phyloP scores from a whole-genome alignment of 257 asterid genomes.

The Anisodus acutangulus region DNA sequence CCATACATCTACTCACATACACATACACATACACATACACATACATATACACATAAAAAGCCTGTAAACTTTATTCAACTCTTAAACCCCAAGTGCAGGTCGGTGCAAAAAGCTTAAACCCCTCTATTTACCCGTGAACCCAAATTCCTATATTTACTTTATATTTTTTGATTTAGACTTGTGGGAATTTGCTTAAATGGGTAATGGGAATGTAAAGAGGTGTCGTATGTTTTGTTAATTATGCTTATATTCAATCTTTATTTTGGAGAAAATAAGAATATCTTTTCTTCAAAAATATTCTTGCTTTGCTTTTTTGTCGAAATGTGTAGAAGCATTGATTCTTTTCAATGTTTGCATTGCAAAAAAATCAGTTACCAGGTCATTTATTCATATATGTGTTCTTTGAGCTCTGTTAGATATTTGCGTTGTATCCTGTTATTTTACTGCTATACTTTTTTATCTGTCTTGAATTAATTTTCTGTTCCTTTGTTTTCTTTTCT shows the following conservation, averaged over 20 bases:
- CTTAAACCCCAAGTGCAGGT: constrained; percentile 49
- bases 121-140: constrained; percentile 34
- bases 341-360: constrained; percentile 23
- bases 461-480: too few species aligned
- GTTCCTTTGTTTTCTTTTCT: too few species aligned
- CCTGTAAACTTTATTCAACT: neutral
- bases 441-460: too few species aligned
- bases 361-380: neutral
- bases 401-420: constrained; percentile 30
- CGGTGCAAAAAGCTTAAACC: constrained; percentile 47
- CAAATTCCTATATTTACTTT: neutral
- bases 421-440: too few species aligned
- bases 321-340: constrained; percentile 40
- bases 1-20: neutral
- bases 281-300: constrained; percentile 30
- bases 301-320: constrained; percentile 26
- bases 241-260: constrained; percentile 7
- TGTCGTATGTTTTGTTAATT: constrained; percentile 16
- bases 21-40: neutral
- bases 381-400: constrained; percentile 19
- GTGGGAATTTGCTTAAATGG: neutral
- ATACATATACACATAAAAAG: constrained; percentile 31
- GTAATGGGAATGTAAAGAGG: constrained; percentile 10
- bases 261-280: constrained; percentile 21
- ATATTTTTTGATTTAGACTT: neutral